Conservation (phyloP, 768 basidiomycete genomes). For the Lactarius quietus region DNA sequence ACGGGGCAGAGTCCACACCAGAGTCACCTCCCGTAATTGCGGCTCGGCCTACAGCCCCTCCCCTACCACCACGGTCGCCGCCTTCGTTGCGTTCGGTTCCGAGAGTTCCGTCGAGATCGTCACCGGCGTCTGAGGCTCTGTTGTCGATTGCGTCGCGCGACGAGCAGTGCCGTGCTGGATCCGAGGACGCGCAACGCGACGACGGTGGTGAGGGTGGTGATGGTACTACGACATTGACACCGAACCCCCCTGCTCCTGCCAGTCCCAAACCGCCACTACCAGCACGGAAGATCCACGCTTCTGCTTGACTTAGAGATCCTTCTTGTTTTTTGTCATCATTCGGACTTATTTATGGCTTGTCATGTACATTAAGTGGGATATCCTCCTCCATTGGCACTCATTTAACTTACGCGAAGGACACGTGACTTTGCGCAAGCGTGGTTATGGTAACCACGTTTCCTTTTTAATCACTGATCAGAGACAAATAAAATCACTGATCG, state of each 20-base stretch:
- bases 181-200: slow-evolving; percentile 2
- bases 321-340: background rate
- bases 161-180: slow-evolving; percentile 27
- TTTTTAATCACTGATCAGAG: slow-evolving; percentile 6
- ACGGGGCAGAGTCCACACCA: slow-evolving; percentile 3
- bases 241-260: slow-evolving; percentile 1
- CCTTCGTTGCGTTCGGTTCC: slow-evolving; percentile 28
- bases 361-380: slow-evolving; percentile 15
- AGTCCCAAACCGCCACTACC: slow-evolving; percentile 29
- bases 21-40: slow-evolving; percentile 9
- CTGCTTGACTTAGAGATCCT: slow-evolving; percentile 11
- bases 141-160: slow-evolving; percentile 50
- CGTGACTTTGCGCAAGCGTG: background rate
- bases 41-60: slow-evolving; percentile 35
- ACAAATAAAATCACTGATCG: background rate
- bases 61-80: slow-evolving; percentile 47
- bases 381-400: background rate
- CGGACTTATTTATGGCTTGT: slow-evolving; percentile 13
- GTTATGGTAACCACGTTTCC: slow-evolving; percentile 3
- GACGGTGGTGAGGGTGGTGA: slow-evolving; percentile 8
- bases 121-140: slow-evolving; percentile 51
- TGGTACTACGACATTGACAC: background rate
- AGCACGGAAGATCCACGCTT: slow-evolving; percentile 25
- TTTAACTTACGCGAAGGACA: background rate
- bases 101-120: slow-evolving; percentile 18